phyloP scores from a whole-genome alignment of 148 eudicot species.

The Diospyros kaki region DNA sequence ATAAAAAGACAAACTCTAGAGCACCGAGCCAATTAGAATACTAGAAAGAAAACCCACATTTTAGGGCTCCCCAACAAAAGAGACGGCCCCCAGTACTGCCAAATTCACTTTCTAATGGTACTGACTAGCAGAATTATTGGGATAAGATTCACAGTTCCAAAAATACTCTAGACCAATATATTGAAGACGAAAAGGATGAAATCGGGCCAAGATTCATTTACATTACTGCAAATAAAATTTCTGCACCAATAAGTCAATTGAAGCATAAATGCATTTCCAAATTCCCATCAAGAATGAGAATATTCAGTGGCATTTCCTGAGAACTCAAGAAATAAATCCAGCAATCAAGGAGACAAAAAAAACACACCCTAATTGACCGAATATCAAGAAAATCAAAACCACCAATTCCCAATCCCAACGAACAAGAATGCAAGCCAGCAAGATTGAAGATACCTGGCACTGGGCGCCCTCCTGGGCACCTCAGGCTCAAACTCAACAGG shows the following conservation, averaged over 20 bases:
- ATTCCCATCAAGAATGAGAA: background rate
- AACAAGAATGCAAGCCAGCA: conserved; percentile 7
- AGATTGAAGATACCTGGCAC: conserved; percentile 77
- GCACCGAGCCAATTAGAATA: background rate
- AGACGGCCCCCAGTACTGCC: background rate
- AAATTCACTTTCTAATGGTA: background rate
- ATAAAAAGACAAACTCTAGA: background rate
- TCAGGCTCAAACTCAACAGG: conserved; percentile 99
- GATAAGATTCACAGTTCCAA: background rate
- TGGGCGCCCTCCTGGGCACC: conserved; percentile 86
- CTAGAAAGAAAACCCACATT: background rate
- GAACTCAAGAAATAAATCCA: background rate
- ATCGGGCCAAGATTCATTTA: background rate
- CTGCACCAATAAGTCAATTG: background rate
- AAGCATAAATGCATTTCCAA: conserved; percentile 13
- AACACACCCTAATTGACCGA: background rate
- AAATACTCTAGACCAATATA: no score
- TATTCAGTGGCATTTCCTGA: background rate
- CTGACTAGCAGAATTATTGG: background rate
- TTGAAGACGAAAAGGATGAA: background rate
- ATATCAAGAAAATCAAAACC: conserved; percentile 6
- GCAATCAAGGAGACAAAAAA: background rate
- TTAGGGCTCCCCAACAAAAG: background rate
- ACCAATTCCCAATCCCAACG: conserved; percentile 7
- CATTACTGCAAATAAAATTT: background rate